Conservation (phyloP, 495 filamentous ascomycete species). For the Daldinia caldariorum region DNA sequence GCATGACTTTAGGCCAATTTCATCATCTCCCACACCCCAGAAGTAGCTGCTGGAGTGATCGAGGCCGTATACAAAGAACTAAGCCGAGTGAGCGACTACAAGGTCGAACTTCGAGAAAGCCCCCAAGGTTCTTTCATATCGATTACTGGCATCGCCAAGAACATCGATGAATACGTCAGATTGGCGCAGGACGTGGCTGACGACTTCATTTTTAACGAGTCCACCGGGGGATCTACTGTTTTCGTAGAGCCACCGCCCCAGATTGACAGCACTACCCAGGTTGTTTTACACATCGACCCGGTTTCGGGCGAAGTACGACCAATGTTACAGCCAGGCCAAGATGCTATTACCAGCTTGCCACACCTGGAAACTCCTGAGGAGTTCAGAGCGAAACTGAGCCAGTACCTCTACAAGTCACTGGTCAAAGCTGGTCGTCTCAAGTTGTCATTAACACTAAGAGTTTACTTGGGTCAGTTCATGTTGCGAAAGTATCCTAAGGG, state of each 20-base stretch:
- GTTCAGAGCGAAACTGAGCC: constrained; percentile 30
- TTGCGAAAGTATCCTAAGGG: constrained; percentile 58
- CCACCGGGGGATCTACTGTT: neutral
- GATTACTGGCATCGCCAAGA: constrained; percentile 19
- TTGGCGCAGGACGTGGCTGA: constrained; percentile 45
- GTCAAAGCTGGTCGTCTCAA: constrained; percentile 40
- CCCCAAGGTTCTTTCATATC: constrained; percentile 21
- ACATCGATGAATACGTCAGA: constrained; percentile 26
- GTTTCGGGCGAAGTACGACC: constrained; percentile 17
- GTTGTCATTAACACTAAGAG: constrained; percentile 61
- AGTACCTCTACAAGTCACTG: constrained; percentile 37
- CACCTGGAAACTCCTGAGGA: neutral
- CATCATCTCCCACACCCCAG: constrained; percentile 32
- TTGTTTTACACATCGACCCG: constrained; percentile 26
- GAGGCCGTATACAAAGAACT: constrained; percentile 42
- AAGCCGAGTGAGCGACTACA: constrained; percentile 10
- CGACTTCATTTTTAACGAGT: constrained; percentile 31
- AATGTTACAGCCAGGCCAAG: constrained; percentile 8
- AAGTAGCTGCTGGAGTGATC: constrained; percentile 27
- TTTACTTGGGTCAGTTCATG: constrained; percentile 65
- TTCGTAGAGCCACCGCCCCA: constrained; percentile 40
- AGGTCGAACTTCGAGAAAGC: constrained; percentile 25
- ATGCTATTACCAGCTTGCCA: neutral
- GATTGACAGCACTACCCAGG: constrained; percentile 13
- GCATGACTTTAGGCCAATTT: constrained; percentile 34